Evolutionary conservation across 495 filamentous ascomycete genomes (phyloP), one percentile per base, ranked within the genome.

Genomic region (Evernia prunastri): DNA sequence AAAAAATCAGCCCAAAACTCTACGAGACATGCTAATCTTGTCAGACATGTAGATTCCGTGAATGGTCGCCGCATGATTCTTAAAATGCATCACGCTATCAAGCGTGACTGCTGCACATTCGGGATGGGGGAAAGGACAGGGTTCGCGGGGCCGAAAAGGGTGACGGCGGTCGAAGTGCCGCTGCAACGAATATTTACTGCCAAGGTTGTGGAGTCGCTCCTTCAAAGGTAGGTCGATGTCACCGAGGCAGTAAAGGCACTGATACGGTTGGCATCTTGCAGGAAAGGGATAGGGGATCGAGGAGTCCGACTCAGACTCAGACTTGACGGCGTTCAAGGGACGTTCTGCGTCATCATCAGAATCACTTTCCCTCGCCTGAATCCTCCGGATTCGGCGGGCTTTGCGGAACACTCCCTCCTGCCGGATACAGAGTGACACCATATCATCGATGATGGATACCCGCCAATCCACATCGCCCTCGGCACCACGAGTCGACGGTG

Each of bases 251-350:
- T n/a, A n/a, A n/a, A n/a, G n/a, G n/a, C n/a, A n/a, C n/a, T n/a
- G n/a, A n/a, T 56, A 56, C 15, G 4, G n/a, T 18, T 56, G 27
- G 53, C 53, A 31, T 29, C 54, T 57, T 1, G 6, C 0, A 29
- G 54, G 72, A 63, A 20, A 73, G 65, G 17, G 70, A 72, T n/a
- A 72, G 67, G 0, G 69, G 66, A 40, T 40, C 39, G 39, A 40
- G 39, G 11, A 40, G 11, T 40, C 11, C 39, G 39, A 40, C 39
- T 40, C 11, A 40, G 39, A 40, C 39, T 40, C 39, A 12, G 11
- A 40, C 39, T 40, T 40, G 39, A 17, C 42, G 57, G 29, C 27
- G 13, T 59, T n/a, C 18, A 45, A 49, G 45, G 18, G 7, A 54
- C n/a, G 40, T 58, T 31, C 36, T 13, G 7, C 18, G 31, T 61